Evolutionary conservation across 768 basidiomycete genomes (phyloP).

Genomic region (Arthromyces matolae): DNA sequence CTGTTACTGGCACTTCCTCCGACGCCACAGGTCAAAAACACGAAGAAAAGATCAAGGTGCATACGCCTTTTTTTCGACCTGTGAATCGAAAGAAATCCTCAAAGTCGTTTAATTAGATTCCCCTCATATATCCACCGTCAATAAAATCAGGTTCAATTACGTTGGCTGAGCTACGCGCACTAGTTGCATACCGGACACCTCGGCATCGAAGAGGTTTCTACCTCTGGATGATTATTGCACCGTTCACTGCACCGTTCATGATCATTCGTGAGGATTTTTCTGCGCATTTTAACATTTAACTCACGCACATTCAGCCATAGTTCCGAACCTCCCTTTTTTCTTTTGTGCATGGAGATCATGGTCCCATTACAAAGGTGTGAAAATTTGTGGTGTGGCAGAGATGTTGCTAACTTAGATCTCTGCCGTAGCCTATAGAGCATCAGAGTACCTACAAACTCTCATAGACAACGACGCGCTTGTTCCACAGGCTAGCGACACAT

Average conservation of each 20-base stretch:
- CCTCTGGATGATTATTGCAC: constrained; percentile 62
- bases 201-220: constrained; percentile 64
- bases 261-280: constrained; percentile 58
- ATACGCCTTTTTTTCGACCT: not conserved
- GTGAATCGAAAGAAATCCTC: not conserved
- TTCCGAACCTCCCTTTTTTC: constrained; percentile 84
- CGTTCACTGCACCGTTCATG: constrained; percentile 73
- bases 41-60: constrained; percentile 8
- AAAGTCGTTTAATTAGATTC: constrained; percentile 47
- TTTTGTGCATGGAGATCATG: constrained; percentile 84
- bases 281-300: not conserved
- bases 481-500: constrained; percentile 47
- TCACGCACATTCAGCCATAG: constrained; percentile 46
- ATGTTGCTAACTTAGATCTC: not conserved
- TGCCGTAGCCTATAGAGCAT: constrained; percentile 59
- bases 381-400: not conserved
- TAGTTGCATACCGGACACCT: constrained; percentile 55
- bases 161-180: constrained; percentile 44
- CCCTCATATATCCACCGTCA: constrained; percentile 57
- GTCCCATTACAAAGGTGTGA: constrained; percentile 74
- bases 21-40: constrained; percentile 15
- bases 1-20: constrained; percentile 30
- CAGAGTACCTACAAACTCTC: constrained; percentile 62
- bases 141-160: constrained; percentile 31
- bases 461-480: constrained; percentile 52